Evolutionary conservation across 352 stramenopile genomes (phyloP).

Genomic region (Phytopythium vexans): DNA sequence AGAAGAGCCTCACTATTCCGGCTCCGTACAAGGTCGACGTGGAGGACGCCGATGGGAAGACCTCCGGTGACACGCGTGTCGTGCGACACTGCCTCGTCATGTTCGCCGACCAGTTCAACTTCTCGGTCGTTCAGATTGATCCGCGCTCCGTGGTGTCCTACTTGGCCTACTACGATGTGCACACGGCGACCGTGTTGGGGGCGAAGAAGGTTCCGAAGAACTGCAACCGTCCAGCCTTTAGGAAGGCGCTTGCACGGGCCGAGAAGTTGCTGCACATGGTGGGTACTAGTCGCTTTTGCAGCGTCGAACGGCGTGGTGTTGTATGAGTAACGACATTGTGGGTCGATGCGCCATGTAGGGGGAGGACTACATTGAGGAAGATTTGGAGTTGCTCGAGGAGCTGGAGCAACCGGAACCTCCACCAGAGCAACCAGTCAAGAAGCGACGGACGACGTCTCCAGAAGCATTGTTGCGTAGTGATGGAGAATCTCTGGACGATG

Average conservation of each 20-base stretch:
- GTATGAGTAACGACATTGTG: neutral
- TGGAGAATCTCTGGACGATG: constrained; percentile 12
- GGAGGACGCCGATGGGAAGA: constrained; percentile 17
- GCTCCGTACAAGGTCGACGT: constrained; percentile 26
- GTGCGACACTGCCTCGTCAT: constrained; percentile 43
- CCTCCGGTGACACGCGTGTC: constrained; percentile 18
- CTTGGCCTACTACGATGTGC: constrained; percentile 41
- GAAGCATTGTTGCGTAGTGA: neutral
- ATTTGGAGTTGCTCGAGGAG: constrained; percentile 32
- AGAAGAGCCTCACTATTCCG: constrained; percentile 35
- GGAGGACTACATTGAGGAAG: constrained; percentile 21
- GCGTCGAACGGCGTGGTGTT: neutral
- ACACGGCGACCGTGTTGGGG: constrained; percentile 27
- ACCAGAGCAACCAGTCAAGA: constrained; percentile 21
- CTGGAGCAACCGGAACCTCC: constrained; percentile 2
- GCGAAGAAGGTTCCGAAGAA: constrained; percentile 22
- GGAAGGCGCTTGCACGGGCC: constrained; percentile 29
- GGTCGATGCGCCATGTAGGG: constrained; percentile 10
- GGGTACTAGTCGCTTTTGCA: neutral
- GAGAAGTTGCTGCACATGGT: constrained; percentile 45
- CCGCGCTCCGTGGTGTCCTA: constrained; percentile 39
- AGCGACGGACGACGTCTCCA: constrained; percentile 23
- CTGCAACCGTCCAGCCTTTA: constrained; percentile 21
- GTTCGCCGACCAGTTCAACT: constrained; percentile 71
- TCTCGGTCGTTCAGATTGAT: constrained; percentile 38